A percentile compares a stretch with the other conserved stretches of the same genome.
phyloP scores from a whole-genome alignment of 371 early-diverging fungal genomes.

The Phascolomyces articulosus region DNA sequence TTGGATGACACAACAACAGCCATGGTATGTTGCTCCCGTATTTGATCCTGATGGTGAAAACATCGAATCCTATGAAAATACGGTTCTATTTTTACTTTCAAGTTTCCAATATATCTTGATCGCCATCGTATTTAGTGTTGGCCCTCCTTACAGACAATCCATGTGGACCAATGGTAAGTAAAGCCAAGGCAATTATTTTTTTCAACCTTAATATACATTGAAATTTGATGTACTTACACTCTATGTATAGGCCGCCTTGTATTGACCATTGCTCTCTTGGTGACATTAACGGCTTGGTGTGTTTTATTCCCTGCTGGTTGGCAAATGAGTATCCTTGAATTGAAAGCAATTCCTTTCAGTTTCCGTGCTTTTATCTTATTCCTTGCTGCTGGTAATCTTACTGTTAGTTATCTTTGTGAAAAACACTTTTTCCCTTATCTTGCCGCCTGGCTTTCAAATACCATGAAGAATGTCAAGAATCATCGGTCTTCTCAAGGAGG shows the following conservation, averaged over 20 bases:
- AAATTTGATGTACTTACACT: too few species aligned
- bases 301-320: constrained; percentile 49
- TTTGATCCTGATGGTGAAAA: constrained; percentile 73
- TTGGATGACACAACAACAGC: constrained; percentile 68
- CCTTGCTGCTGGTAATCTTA: constrained; percentile 50
- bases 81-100: constrained; percentile 85
- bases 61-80: constrained; percentile 84
- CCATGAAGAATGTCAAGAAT: constrained; percentile 9
- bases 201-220: background rate
- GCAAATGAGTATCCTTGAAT: constrained; percentile 53
- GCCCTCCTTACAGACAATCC: constrained; percentile 90
- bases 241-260: constrained; percentile 62
- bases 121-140: constrained; percentile 92
- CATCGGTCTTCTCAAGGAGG: constrained; percentile 11
- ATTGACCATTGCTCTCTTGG: constrained; percentile 46
- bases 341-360: constrained; percentile 52
- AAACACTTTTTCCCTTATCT: constrained; percentile 47
- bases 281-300: constrained; percentile 54
- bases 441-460: constrained; percentile 20
- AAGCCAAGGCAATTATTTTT: background rate
- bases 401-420: constrained; percentile 55
- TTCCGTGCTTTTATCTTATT: constrained; percentile 52
- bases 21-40: constrained; percentile 71
- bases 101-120: constrained; percentile 92
- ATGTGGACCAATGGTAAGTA: constrained; percentile 73